Conservation (phyloP, 345 rosid species). For the Populus euphratica region DNA sequence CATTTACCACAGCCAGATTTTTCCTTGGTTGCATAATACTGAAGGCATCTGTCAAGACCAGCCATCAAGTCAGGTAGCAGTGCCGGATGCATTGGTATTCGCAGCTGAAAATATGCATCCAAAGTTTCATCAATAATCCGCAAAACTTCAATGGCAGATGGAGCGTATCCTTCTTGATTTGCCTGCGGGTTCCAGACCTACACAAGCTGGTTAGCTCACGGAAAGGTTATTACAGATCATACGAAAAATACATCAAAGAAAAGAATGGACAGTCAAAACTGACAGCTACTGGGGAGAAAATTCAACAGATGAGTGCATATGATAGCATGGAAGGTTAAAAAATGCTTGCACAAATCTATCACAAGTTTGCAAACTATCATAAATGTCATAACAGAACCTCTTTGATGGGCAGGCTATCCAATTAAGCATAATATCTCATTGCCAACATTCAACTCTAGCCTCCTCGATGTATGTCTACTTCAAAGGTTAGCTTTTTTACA, state of each 20-base stretch:
- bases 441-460: not conserved
- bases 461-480: not conserved
- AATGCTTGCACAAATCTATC: not conserved
- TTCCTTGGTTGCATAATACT: conserved; percentile 72
- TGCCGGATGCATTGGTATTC: conserved; percentile 90
- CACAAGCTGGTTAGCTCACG: conserved; percentile 19
- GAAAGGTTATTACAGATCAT: conserved; percentile 10
- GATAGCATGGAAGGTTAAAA: not conserved
- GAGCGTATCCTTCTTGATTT: conserved; percentile 71
- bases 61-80: conserved; percentile 79
- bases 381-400: not conserved
- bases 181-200: conserved; percentile 72
- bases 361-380: not conserved
- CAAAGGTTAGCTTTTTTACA: not conserved
- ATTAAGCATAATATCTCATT: not conserved
- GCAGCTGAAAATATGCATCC: conserved; percentile 87
- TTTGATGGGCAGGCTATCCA: not conserved
- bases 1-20: conserved; percentile 89
- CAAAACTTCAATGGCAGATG: conserved; percentile 77
- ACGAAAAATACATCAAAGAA: not conserved
- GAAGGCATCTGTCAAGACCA: conserved; percentile 88
- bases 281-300: not conserved
- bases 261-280: conserved; percentile 1
- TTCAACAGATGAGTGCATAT: not conserved
- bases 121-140: conserved; percentile 78